phyloP scores from a whole-genome alignment of 2,329 filamentous ascomycete genomes.

The Waltergamsia citrina region DNA sequence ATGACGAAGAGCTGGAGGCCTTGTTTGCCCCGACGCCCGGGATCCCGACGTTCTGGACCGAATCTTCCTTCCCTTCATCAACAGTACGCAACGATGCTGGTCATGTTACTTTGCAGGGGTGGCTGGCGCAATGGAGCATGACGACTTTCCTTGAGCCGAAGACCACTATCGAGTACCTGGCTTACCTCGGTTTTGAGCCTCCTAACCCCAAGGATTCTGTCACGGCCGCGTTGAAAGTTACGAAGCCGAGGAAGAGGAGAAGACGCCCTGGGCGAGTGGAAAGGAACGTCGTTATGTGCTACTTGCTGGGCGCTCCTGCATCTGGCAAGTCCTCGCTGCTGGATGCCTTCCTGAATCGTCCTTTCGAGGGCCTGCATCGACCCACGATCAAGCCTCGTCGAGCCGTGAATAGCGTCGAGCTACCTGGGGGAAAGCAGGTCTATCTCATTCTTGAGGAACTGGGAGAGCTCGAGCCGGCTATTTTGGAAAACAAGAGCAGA shows the following conservation, averaged over 20 bases:
- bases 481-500: slow-evolving; percentile 84
- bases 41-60: slow-evolving; percentile 75
- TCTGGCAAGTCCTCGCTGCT: slow-evolving; percentile 89
- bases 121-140: slow-evolving; percentile 99
- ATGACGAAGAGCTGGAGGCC: slow-evolving; percentile 73
- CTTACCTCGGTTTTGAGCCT: slow-evolving; percentile 90
- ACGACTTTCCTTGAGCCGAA: slow-evolving; percentile 95
- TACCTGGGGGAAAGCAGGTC: slow-evolving; percentile 92
- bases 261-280: slow-evolving; percentile 77
- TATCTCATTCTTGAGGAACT: slow-evolving; percentile 94
- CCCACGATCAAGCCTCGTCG: slow-evolving; percentile 92
- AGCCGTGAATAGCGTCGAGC: slow-evolving; percentile 91
- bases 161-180: slow-evolving; percentile 90
- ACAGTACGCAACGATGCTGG: slow-evolving; percentile 94
- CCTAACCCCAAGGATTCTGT: slow-evolving; percentile 66
- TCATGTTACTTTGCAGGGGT: slow-evolving; percentile 91
- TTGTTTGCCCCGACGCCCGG: slow-evolving; percentile 92
- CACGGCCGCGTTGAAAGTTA: slow-evolving; percentile 81
- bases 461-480: slow-evolving; percentile 88
- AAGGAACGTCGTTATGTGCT: slow-evolving; percentile 89
- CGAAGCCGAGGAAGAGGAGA: slow-evolving; percentile 80
- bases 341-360: slow-evolving; percentile 82
- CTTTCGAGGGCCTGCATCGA: slow-evolving; percentile 74
- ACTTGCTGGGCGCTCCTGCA: slow-evolving; percentile 75
- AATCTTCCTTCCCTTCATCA: slow-evolving; percentile 83